Conservation (phyloP, 371 early-diverging fungal species). For the Aphelidium insulamus region DNA sequence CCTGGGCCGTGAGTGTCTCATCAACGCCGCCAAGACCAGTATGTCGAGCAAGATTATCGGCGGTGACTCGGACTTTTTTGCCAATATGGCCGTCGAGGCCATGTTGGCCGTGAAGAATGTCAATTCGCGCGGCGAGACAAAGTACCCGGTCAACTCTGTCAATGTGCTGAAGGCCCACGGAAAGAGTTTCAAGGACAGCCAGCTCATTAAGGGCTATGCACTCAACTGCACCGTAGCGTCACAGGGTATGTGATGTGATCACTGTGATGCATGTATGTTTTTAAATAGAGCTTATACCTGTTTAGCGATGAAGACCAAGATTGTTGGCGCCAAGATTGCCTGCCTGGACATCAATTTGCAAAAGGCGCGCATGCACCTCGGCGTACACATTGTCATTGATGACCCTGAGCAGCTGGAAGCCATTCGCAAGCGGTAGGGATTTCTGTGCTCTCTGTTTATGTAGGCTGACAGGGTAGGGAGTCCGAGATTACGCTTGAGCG, state of each 20-base stretch:
- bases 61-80: conserved; percentile 86
- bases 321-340: conserved; percentile 89
- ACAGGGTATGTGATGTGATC: conserved; percentile 22
- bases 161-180: conserved; percentile 99
- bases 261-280: background rate
- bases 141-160: conserved; percentile 94
- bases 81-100: conserved; percentile 88
- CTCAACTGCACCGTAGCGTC: conserved; percentile 96
- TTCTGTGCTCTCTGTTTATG: background rate
- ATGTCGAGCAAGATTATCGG: conserved; percentile 98
- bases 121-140: conserved; percentile 61
- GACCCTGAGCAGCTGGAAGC: conserved; percentile 95
- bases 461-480: conserved; percentile 29
- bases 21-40: conserved; percentile 93
- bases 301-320: conserved; percentile 66
- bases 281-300: conserved; percentile 1
- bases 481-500: conserved; percentile 90
- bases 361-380: conserved; percentile 96
- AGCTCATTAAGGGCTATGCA: conserved; percentile 89
- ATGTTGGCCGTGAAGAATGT: conserved; percentile 78
- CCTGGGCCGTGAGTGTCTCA: conserved; percentile 74
- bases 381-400: conserved; percentile 93
- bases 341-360: conserved; percentile 98
- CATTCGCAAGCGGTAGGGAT: conserved; percentile 64
- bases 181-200: conserved; percentile 75